Evolutionary conservation across 805 yeast species (phyloP).

Genomic region (Metschnikowia koreensis): DNA sequence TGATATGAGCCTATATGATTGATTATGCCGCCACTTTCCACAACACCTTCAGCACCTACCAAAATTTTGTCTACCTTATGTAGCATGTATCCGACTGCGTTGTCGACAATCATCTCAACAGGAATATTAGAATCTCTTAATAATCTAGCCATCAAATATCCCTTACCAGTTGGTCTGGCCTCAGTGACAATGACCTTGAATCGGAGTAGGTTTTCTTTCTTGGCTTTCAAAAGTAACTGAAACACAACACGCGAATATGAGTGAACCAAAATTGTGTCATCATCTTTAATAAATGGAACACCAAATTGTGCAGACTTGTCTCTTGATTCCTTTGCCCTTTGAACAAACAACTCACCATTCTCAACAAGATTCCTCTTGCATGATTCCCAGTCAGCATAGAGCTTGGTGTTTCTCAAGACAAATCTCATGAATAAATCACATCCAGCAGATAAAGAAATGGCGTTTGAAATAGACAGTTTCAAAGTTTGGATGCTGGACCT

Average conservation of each 20-base stretch:
- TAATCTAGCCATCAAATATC: constrained; percentile 65
- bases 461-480: constrained; percentile 79
- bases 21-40: constrained; percentile 97
- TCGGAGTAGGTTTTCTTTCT: constrained; percentile 65
- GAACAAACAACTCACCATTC: constrained; percentile 88
- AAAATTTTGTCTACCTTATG: constrained; percentile 90
- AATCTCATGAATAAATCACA: constrained; percentile 95
- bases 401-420: constrained; percentile 82
- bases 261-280: constrained; percentile 86
- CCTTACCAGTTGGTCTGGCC: constrained; percentile 81
- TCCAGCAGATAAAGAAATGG: constrained; percentile 93
- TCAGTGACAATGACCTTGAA: constrained; percentile 92
- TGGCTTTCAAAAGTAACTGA: constrained; percentile 73
- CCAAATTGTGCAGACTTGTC: constrained; percentile 86
- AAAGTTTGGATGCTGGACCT: constrained; percentile 72
- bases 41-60: constrained; percentile 99
- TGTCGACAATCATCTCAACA: constrained; percentile 82
- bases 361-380: constrained; percentile 85
- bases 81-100: constrained; percentile 89
- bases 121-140: constrained; percentile 77
- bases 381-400: constrained; percentile 92
- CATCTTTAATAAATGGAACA: constrained; percentile 85
- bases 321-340: constrained; percentile 88
- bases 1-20: constrained; percentile 95
- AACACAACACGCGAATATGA: constrained; percentile 89